A percentile compares a stretch with the other conserved stretches of the same genome.
Conservation (phyloP, 2,329 filamentous ascomycete genomes). For the Arthrobotrys sinensis region DNA sequence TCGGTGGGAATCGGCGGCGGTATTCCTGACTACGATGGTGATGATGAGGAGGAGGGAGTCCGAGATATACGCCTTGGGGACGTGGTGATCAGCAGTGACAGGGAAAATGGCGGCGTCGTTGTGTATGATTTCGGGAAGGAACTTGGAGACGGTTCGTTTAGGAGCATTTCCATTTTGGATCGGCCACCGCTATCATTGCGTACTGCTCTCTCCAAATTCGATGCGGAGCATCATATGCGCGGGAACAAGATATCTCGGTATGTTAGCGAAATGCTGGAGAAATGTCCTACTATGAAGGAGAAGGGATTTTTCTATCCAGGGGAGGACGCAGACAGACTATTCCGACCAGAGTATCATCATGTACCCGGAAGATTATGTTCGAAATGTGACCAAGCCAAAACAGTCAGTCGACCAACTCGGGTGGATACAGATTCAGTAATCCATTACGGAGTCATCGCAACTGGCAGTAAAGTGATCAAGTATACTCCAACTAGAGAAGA, state of each 20-base stretch:
- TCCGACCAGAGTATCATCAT: too few relatives aligned
- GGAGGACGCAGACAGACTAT: too few relatives aligned
- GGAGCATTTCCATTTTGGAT: background rate
- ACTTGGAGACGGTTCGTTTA: background rate
- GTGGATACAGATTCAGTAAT: background rate
- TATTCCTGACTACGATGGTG: slow-evolving; percentile 10
- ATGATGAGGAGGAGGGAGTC: background rate
- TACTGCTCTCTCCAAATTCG: background rate
- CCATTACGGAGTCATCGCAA: slow-evolving; percentile 30
- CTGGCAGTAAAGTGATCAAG: slow-evolving; percentile 5
- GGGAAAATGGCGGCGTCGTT: background rate
- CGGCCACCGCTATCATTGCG: background rate
- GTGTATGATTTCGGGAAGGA: slow-evolving; percentile 1
- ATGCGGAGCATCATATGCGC: too few relatives aligned
- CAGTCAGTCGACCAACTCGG: too few relatives aligned
- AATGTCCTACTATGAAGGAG: too few relatives aligned
- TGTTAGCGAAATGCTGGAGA: too few relatives aligned
- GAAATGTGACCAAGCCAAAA: too few relatives aligned
- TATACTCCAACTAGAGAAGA: slow-evolving; percentile 1
- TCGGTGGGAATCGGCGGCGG: slow-evolving; percentile 67
- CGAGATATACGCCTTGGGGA: background rate
- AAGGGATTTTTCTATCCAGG: too few relatives aligned
- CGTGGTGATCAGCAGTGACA: slow-evolving; percentile 16
- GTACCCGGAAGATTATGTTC: too few relatives aligned
- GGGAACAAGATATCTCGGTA: too few relatives aligned